These are phyloP conservation scores for Nothophoma quercina DNA, from an alignment of 2,329 filamentous ascomycete genomes.

Conservation along the genomic window DNA sequence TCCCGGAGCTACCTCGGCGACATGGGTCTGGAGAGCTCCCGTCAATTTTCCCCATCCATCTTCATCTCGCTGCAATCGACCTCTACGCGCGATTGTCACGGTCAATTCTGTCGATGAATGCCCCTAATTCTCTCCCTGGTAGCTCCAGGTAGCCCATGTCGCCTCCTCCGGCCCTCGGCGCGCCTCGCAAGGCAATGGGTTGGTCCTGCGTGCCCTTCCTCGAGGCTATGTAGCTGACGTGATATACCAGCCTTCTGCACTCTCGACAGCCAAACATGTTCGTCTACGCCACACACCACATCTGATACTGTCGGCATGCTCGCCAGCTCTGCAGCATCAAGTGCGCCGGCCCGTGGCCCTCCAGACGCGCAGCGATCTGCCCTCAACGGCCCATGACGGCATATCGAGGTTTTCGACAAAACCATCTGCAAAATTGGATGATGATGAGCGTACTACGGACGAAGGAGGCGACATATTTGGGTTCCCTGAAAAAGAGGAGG, in stretches of 20 bases:
- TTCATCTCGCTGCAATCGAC: constrained; percentile 23
- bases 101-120: constrained; percentile 46
- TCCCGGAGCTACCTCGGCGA: constrained; percentile 8
- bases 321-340: neutral
- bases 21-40: neutral
- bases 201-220: constrained; percentile 4
- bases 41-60: constrained; percentile 18
- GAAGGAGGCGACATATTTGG: neutral
- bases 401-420: constrained; percentile 1
- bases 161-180: constrained; percentile 27
- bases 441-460: neutral
- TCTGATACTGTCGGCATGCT: neutral
- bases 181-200: constrained; percentile 26
- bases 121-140: constrained; percentile 41
- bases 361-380: neutral
- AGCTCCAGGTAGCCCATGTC: constrained; percentile 42
- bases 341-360: neutral
- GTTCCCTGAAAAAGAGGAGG: neutral
- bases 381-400: neutral
- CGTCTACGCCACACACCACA: neutral
- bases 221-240: constrained; percentile 13
- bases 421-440: neutral
- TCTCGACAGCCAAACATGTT: neutral
- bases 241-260: constrained; percentile 11
- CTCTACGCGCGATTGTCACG: constrained; percentile 18